These are phyloP conservation scores for Mycena epipterygia DNA, from an alignment of 768 basidiomycete species.

Conservation along the genomic window DNA sequence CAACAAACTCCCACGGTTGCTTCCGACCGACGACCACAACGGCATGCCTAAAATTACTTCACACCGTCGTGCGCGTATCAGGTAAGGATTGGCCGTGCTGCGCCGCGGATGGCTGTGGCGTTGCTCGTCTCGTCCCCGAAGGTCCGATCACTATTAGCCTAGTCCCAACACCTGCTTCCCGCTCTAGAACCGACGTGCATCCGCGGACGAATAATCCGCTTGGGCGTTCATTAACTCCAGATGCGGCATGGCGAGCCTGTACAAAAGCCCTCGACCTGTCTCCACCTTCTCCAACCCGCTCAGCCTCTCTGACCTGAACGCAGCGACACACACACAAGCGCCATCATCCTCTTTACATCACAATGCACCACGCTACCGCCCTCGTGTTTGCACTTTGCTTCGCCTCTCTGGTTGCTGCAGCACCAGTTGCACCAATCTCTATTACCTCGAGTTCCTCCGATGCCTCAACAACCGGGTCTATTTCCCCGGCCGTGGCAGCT, in stretches of 20 bases:
- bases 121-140: conserved; percentile 25
- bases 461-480: background rate
- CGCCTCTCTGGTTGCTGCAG: conserved; percentile 29
- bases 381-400: conserved; percentile 27
- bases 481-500: too few relatives aligned
- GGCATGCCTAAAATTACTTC: conserved; percentile 7
- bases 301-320: conserved; percentile 27
- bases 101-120: conserved; percentile 26
- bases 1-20: conserved; percentile 8
- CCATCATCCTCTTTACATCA: background rate
- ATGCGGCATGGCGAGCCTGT: conserved; percentile 25
- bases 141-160: conserved; percentile 34
- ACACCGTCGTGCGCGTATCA: conserved; percentile 27
- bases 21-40: conserved; percentile 20
- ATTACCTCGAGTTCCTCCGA: conserved; percentile 13
- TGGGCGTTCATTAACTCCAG: conserved; percentile 19
- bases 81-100: conserved; percentile 27
- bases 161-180: conserved; percentile 12
- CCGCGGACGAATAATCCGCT: conserved; percentile 34
- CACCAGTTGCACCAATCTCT: conserved; percentile 25
- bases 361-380: conserved; percentile 29
- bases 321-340: conserved; percentile 25
- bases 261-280: conserved; percentile 32
- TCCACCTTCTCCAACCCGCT: conserved; percentile 23
- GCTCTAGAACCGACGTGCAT: conserved; percentile 34